A percentile compares a stretch with the other conserved stretches of the same genome.
Conservation (phyloP, 2,329 filamentous ascomycete genomes). For the Endoconidiophora laricicola region DNA sequence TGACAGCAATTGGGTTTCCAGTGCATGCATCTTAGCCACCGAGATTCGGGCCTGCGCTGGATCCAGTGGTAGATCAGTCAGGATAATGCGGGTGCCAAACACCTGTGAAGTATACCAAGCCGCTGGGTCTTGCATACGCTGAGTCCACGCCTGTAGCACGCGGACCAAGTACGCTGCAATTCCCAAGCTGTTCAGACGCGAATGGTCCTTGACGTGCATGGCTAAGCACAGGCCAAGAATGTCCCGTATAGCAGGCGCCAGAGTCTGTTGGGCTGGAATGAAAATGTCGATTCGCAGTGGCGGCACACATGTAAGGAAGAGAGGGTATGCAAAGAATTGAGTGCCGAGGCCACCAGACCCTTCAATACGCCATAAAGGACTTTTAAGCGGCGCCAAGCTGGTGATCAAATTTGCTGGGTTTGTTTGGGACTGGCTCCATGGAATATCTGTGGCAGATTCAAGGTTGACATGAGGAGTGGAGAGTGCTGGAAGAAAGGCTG, state of each 20-base stretch:
- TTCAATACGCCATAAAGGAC: constrained; percentile 40
- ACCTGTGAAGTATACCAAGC: constrained; percentile 30
- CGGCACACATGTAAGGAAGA: constrained; percentile 29
- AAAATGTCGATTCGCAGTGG: constrained; percentile 43
- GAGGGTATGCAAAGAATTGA: constrained; percentile 39
- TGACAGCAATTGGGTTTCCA: constrained; percentile 36
- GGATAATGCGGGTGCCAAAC: constrained; percentile 41
- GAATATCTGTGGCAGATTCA: not conserved
- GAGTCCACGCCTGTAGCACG: constrained; percentile 35
- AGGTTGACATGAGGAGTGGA: not conserved
- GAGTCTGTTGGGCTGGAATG: constrained; percentile 32
- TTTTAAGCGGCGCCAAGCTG: constrained; percentile 29
- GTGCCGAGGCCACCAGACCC: constrained; percentile 40
- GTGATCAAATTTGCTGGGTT: constrained; percentile 47
- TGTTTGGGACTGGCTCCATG: constrained; percentile 33
- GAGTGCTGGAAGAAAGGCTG: constrained; percentile 24
- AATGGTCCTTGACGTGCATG: constrained; percentile 37
- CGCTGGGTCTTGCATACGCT: constrained; percentile 17
- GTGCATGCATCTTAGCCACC: constrained; percentile 32
- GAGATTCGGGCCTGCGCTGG: constrained; percentile 28
- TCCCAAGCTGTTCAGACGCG: constrained; percentile 30
- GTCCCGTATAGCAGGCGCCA: constrained; percentile 25
- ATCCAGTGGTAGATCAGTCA: constrained; percentile 33
- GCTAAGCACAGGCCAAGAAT: constrained; percentile 33
- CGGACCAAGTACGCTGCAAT: constrained; percentile 38